These are phyloP conservation scores for Neurospora discreta DNA, from an alignment of 495 filamentous ascomycete genomes.

Conservation along the genomic window DNA sequence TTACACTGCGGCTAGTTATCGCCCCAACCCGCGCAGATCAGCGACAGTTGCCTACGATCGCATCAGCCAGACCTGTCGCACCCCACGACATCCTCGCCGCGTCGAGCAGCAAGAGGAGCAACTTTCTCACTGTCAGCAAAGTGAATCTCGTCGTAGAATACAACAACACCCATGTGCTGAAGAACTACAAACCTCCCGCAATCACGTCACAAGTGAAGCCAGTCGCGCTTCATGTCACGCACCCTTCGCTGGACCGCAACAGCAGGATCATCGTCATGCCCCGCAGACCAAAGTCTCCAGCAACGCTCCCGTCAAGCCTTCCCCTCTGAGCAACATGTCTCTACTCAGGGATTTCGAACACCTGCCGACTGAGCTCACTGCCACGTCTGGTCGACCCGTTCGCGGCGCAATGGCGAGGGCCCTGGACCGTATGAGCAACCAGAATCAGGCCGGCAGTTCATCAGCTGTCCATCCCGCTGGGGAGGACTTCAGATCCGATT, in stretches of 20 bases:
- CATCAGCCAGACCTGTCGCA: neutral
- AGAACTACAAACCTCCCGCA: neutral
- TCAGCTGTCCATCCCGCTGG: neutral
- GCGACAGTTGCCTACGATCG: neutral
- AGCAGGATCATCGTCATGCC: neutral
- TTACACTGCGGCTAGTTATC: neutral
- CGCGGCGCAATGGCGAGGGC: neutral
- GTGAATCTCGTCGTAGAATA: neutral
- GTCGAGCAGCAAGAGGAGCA: neutral
- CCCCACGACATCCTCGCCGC: neutral
- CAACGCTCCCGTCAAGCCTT: neutral
- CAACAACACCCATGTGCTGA: neutral
- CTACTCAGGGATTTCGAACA: neutral
- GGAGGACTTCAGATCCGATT: neutral
- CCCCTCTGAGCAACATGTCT: neutral
- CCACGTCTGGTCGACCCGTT: neutral
- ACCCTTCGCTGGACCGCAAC: neutral
- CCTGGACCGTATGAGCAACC: neutral
- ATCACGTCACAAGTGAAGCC: neutral
- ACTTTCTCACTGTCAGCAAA: neutral
- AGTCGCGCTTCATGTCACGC: neutral
- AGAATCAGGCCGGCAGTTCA: neutral
- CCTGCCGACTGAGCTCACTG: neutral
- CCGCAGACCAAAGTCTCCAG: neutral
- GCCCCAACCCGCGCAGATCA: neutral